Evolutionary conservation across 2,329 filamentous ascomycete genomes (phyloP).

Genomic region (Xylaria sp.): DNA sequence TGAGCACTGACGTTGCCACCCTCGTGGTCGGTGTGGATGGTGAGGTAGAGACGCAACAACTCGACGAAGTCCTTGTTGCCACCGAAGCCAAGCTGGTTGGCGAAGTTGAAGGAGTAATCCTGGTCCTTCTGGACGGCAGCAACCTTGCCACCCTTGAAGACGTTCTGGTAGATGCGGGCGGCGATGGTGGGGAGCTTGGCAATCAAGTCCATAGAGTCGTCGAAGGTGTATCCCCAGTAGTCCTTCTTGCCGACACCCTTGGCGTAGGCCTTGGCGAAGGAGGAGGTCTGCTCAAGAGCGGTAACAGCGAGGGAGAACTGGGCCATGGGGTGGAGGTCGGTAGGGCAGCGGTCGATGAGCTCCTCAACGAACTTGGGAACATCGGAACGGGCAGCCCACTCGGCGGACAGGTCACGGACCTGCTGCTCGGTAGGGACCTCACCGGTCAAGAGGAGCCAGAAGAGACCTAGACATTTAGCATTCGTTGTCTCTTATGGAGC

Average conservation of each 20-base stretch:
- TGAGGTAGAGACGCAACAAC: conserved; percentile 97
- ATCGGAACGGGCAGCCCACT: conserved; percentile 97
- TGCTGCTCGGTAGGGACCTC: conserved; percentile 98
- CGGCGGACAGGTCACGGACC: conserved; percentile 94
- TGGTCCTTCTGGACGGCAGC: conserved; percentile 94
- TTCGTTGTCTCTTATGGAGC: conserved; percentile 1
- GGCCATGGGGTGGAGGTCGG: conserved; percentile 98
- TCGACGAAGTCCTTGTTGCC: conserved; percentile 96
- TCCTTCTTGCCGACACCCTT: conserved; percentile 99
- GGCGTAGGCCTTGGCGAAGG: conserved; percentile 97
- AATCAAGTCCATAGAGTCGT: conserved; percentile 99
- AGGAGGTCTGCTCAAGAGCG: conserved; percentile 95
- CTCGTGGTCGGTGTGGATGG: conserved; percentile 99
- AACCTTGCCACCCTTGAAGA: conserved; percentile 99
- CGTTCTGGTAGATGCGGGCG: conserved; percentile 98
- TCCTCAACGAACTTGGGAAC: conserved; percentile 98
- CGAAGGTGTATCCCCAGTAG: conserved; percentile 99
- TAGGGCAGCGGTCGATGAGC: conserved; percentile 99
- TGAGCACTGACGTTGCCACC: conserved; percentile 98
- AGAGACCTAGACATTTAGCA: conserved; percentile 56
- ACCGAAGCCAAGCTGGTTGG: conserved; percentile 97
- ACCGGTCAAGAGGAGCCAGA: conserved; percentile 98
- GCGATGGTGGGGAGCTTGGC: conserved; percentile 99
- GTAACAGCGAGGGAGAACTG: conserved; percentile 98
- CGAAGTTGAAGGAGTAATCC: conserved; percentile 99